phyloP scores from a whole-genome alignment of 371 early-diverging fungal species.

The Rhizopus microsporus region DNA sequence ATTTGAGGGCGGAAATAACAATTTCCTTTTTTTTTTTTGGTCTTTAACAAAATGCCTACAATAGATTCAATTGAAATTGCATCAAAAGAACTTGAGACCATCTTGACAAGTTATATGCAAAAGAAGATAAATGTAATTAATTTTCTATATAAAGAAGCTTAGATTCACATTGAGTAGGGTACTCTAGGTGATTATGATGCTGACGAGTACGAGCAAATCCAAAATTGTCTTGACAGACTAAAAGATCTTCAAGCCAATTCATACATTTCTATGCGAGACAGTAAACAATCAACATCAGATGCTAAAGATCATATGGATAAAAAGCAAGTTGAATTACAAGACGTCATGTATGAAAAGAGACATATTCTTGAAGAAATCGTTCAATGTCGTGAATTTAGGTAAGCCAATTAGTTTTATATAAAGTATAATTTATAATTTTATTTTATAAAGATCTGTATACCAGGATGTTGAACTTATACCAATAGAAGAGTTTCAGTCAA shows the following conservation, averaged over 20 bases:
- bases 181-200: conserved; percentile 19
- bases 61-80: conserved; percentile 5
- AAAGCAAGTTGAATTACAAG: conserved; percentile 42
- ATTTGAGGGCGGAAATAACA: too few relatives aligned
- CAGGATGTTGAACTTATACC: conserved; percentile 49
- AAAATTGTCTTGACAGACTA: conserved; percentile 21
- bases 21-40: too few relatives aligned
- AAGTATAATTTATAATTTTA: too few relatives aligned
- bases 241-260: conserved; percentile 33
- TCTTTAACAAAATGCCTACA: not conserved
- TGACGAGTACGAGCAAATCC: conserved; percentile 19
- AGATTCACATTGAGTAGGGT: conserved; percentile 14
- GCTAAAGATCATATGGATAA: conserved; percentile 47
- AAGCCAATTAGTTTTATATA: not conserved
- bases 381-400: conserved; percentile 47
- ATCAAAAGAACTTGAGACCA: conserved; percentile 8
- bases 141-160: not conserved
- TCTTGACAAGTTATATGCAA: conserved; percentile 13
- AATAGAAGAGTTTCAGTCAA: conserved; percentile 35
- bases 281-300: conserved; percentile 44
- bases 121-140: conserved; percentile 11
- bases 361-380: conserved; percentile 51
- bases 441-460: conserved; percentile 36
- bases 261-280: conserved; percentile 27
- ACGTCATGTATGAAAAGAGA: conserved; percentile 50